Conservation (phyloP, 164 flowering plant genomes). For the Vitis riparia region DNA sequence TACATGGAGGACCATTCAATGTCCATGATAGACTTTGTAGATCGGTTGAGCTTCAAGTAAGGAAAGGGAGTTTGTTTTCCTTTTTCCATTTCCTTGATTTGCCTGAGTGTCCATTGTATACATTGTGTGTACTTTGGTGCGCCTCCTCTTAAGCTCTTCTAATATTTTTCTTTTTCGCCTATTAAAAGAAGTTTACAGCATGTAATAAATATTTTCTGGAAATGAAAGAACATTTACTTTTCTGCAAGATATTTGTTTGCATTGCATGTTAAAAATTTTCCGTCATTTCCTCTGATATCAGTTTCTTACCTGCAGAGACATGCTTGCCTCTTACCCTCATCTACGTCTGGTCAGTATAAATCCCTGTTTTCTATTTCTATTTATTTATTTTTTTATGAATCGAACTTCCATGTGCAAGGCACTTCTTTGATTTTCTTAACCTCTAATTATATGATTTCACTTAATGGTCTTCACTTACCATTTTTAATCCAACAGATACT, state of each 20-base stretch:
- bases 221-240: background rate
- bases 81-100: too few relatives aligned
- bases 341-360: slow-evolving; percentile 75
- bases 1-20: too few relatives aligned
- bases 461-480: slow-evolving; percentile 3
- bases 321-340: slow-evolving; percentile 75
- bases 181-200: too few relatives aligned
- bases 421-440: background rate
- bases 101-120: too few relatives aligned
- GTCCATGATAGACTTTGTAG: too few relatives aligned
- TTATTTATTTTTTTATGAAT: too few relatives aligned
- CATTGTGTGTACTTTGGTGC: too few relatives aligned
- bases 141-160: too few relatives aligned
- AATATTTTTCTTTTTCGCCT: too few relatives aligned
- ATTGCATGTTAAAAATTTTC: background rate
- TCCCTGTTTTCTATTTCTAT: background rate
- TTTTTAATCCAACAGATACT: slow-evolving; percentile 53
- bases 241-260: background rate
- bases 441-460: background rate
- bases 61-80: too few relatives aligned
- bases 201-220: background rate
- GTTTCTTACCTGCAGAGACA: slow-evolving; percentile 64
- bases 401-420: too few relatives aligned
- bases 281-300: background rate
- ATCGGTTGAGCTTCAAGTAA: too few relatives aligned